These are phyloP conservation scores for Metschnikowia hibisci DNA, from an alignment of 805 yeast genomes.

Conservation along the genomic window DNA sequence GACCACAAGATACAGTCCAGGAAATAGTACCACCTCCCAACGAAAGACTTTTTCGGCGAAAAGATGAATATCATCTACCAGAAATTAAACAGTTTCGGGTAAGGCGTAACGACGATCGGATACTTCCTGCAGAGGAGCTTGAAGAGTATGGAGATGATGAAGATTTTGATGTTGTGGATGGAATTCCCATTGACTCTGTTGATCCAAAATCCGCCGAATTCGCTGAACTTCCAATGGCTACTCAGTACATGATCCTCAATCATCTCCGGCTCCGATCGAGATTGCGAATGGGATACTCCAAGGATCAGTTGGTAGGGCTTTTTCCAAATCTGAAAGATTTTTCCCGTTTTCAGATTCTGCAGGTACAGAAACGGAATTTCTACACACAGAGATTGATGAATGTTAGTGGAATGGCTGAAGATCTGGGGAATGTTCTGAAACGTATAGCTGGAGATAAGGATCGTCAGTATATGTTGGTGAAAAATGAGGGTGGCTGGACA, in stretches of 20 bases:
- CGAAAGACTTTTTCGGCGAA: slow-evolving; percentile 38
- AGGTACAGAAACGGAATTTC: slow-evolving; percentile 88
- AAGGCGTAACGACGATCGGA: slow-evolving; percentile 59
- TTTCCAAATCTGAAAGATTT: slow-evolving; percentile 88
- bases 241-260: slow-evolving; percentile 85
- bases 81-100: slow-evolving; percentile 53
- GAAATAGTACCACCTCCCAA: neutral
- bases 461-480: slow-evolving; percentile 66
- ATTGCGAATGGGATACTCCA: slow-evolving; percentile 90
- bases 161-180: slow-evolving; percentile 52
- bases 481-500: slow-evolving; percentile 82
- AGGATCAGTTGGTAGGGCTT: slow-evolving; percentile 76
- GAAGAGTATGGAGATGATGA: slow-evolving; percentile 46
- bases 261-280: slow-evolving; percentile 80
- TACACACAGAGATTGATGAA: slow-evolving; percentile 85
- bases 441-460: slow-evolving; percentile 84
- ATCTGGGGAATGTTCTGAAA: slow-evolving; percentile 40
- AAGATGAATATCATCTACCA: slow-evolving; percentile 88
- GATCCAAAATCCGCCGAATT: slow-evolving; percentile 85
- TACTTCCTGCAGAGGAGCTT: slow-evolving; percentile 71
- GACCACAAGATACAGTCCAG: slow-evolving; percentile 13
- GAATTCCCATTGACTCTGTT: slow-evolving; percentile 63
- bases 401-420: slow-evolving; percentile 72
- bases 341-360: slow-evolving; percentile 86
- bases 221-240: slow-evolving; percentile 67